Evolutionary conservation across 306 rosid genomes (phyloP), one percentile per base, ranked within the genome.

Genomic region (Trichosanthes cucumerina): DNA sequence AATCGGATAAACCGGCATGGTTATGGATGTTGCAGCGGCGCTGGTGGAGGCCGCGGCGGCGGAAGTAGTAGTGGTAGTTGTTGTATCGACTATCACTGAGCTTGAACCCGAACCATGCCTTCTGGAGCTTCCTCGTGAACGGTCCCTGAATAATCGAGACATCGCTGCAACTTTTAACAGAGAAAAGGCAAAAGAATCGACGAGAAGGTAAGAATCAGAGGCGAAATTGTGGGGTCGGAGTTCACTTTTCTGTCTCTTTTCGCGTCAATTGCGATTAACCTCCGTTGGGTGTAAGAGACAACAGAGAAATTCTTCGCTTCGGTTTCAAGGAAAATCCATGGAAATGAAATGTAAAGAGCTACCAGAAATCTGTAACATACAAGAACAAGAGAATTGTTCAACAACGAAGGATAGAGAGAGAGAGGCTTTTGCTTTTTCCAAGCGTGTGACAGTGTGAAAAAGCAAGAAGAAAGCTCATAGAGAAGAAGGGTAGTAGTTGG

Each of bases 1-100:
- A 15, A 79, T 80, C 70, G 90, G 86, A 75, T 85, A 78, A 16
- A 86, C 74, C 12, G 97, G 93, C 96, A 92, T 88, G 86, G 81
- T 50, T 72, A 72, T 47, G 21, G 76, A 43, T 56, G 76, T 23
- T 2, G 56, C n/a, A 1, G 53, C 33, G 75, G 76, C 75, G 19
- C 15, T 34, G 26, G 28, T 65, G 49, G 73, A 36, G 47, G 33
- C 19, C 1, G 52, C 75, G n/a, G 75, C 75, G 11, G 58, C 58
- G 5, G 75, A 7, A 19, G 77, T 1, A 14, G 59, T 80, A 31
- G 65, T 9, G 3, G 78, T 9, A 4, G 78, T 14, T 49, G 53
- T 54, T 36, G 79, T 60, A 24, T 57, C 50, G 66, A 59, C 23
- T 71, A 41, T 34, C 1, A 59, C 57, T 73, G 83, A 74, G 36